A percentile compares a stretch with the other conserved stretches of the same genome.
Evolutionary conservation across 495 filamentous ascomycete species (phyloP).

Genomic region (Niebla homalea): DNA sequence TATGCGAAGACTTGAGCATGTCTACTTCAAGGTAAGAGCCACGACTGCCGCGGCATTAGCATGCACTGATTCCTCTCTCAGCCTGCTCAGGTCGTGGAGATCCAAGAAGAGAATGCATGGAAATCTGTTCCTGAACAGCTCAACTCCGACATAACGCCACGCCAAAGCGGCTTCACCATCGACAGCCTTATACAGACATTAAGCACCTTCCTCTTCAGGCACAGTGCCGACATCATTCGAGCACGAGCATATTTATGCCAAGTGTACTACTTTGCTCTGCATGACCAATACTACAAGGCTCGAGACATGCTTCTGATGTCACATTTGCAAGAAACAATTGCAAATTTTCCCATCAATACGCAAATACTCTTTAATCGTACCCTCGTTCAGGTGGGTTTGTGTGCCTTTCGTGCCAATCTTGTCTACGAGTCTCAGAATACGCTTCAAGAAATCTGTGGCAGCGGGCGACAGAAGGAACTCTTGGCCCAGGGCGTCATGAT

Average conservation of each 20-base stretch:
- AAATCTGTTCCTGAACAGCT: constrained; percentile 59
- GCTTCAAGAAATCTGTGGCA: constrained; percentile 94
- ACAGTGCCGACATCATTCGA: constrained; percentile 89
- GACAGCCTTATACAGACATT: constrained; percentile 68
- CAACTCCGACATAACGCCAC: constrained; percentile 70
- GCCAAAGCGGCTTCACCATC: constrained; percentile 45
- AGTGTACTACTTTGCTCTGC: constrained; percentile 93
- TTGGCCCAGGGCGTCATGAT: constrained; percentile 96
- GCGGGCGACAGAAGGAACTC: constrained; percentile 92
- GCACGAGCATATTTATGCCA: constrained; percentile 96
- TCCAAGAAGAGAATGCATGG: constrained; percentile 86
- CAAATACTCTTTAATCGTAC: constrained; percentile 99
- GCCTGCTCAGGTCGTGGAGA: constrained; percentile 83
- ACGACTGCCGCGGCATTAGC: neutral
- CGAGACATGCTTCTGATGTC: constrained; percentile 99
- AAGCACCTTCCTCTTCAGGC: constrained; percentile 84
- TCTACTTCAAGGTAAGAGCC: constrained; percentile 82
- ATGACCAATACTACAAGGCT: constrained; percentile 93
- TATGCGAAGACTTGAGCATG: constrained; percentile 86
- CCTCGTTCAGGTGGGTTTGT: constrained; percentile 93
- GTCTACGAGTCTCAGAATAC: constrained; percentile 96
- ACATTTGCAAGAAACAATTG: constrained; percentile 92
- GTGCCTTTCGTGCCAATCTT: constrained; percentile 91
- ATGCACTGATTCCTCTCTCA: constrained; percentile 24
- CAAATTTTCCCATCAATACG: constrained; percentile 85